Base-by-base conservation (phyloP, 768 basidiomycete species). In the Dacryopinax primogenitus region DNA sequence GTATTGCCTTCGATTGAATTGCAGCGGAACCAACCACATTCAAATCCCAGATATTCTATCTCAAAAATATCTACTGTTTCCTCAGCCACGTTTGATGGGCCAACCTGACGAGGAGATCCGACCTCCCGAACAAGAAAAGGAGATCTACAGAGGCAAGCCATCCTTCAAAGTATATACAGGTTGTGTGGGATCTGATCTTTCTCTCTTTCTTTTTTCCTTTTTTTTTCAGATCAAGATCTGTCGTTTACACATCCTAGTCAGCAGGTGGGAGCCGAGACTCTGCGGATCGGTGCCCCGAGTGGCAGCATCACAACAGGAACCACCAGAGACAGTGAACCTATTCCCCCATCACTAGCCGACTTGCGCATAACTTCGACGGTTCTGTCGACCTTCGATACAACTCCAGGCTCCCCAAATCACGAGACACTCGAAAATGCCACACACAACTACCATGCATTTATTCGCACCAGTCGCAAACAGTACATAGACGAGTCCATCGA, bases 371-470 rank as follows among this genome's bases (percentile, higher is more conserved):
- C 51, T 13, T 11, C 51, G 26, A 23, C 51, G 15, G 26, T 30
- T 18, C 51, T 58, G 11, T 30, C 21, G 3, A 9, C 18, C 15
- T 30, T 30, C 13, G 51, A 26, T 3, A 58, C 11, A 9, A 6
- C 12, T 9, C 51, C 51, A 13, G 51, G 51, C 51, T 58, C 51
- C 6, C 51, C 51, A 30, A 58, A 11, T 30, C 26, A 32, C 15
- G 26, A 58, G 15, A 58, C 51, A 32, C 51, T 58, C 30, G 51
- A 58, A 32, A 28, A 28, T 58, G 51, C 51, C 51, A 58, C 51
- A 11, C 51, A 30, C 26, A 13, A 4, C 11, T 58, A 58, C 30
- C 51, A 58, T 21, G 26, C 51, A 3, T 58, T 58, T 18, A 30
- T 58, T 11, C 51, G 18, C 26, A 58, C 51, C 51, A 30, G 51